Evolutionary conservation across 371 early-diverging fungal species (phyloP).

Genomic region (Funneliformis caledonium): DNA sequence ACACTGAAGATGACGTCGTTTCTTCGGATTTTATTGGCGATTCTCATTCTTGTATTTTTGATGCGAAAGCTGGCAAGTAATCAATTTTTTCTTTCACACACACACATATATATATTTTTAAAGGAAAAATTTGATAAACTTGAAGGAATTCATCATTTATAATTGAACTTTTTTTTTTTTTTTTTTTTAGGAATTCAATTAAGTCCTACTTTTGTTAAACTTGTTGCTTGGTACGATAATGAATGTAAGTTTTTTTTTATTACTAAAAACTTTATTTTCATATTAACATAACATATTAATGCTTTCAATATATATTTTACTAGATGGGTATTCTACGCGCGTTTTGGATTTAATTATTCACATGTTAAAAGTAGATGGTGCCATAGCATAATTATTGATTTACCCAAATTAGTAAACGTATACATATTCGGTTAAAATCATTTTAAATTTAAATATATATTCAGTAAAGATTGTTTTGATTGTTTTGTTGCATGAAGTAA

Average conservation of each 20-base stretch:
- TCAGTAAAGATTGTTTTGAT: too few species aligned
- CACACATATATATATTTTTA: too few species aligned
- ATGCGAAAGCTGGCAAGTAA: constrained; percentile 89
- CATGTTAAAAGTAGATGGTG: constrained; percentile 66
- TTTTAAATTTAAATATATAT: too few species aligned
- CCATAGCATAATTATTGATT: too few species aligned
- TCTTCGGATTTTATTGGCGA: constrained; percentile 97
- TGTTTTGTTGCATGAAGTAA: too few species aligned
- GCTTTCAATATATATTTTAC: background rate
- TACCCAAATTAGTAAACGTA: too few species aligned
- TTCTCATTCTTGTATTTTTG: constrained; percentile 92
- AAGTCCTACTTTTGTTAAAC: constrained; percentile 97
- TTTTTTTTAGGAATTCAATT: constrained; percentile 73
- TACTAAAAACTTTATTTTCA: background rate
- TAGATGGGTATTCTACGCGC: constrained; percentile 92
- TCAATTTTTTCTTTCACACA: background rate
- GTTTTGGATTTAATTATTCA: constrained; percentile 86
- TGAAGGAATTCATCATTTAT: background rate
- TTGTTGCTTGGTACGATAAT: constrained; percentile 97
- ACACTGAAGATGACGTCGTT: constrained; percentile 96
- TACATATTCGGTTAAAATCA: too few species aligned
- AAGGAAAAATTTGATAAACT: too few species aligned
- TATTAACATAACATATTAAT: background rate
- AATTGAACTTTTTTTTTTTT: background rate
- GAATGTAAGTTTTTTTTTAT: constrained; percentile 51